Base-by-base conservation (phyloP, 768 basidiomycete genomes). In the Rhizopogon sp. region DNA sequence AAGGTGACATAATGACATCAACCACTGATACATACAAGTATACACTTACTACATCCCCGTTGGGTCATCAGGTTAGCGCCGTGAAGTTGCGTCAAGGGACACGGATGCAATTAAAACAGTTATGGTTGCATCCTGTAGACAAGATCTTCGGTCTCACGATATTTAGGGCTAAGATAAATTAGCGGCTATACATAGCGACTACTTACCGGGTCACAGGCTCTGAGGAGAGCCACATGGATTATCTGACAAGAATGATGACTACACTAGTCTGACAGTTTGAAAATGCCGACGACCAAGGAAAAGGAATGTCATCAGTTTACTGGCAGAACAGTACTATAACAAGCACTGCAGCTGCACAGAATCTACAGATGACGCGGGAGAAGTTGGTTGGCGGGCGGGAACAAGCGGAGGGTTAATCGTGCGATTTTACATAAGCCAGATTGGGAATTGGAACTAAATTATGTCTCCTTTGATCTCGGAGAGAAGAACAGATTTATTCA, bases 381-480 rank as follows among this genome's bases (percentile, higher is more conserved):
- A 47, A 47, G 46, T 3, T 31, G 17, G 11, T 20, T 46, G 45
- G 25, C 25, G 25, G 10, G 17, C 31, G 44, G 44, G 11, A 11
- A 31, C 6, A 31, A 17, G 29, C 45, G 45, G 45, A 46, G 10
- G 10, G 17, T 42, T 10, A 17, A 44, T 11, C 56, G 56, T 57
- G 56, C 31, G 56, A 55, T 35, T 8, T 17, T 1, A 9, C 8
- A 3, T 35, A 33, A 10, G 3, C n/a, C 25, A 0, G 5, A 54
- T 46, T 39, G 43, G 40, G 50, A 1, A 39, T n/a, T 37, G 0
- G 2, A 35, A 13, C 10, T 33, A 33, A 33, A 33, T 33, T 4
- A 25, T 33, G 16, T 3, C 43, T 66, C 64, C 66, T 60, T 56
- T 61, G 57, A 53, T 56, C 63, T 64, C 65, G 64, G 56, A 62